Evolutionary conservation across 805 yeast genomes (phyloP), one percentile per base, ranked within the genome.

Genomic region (Candida odintsovae): DNA sequence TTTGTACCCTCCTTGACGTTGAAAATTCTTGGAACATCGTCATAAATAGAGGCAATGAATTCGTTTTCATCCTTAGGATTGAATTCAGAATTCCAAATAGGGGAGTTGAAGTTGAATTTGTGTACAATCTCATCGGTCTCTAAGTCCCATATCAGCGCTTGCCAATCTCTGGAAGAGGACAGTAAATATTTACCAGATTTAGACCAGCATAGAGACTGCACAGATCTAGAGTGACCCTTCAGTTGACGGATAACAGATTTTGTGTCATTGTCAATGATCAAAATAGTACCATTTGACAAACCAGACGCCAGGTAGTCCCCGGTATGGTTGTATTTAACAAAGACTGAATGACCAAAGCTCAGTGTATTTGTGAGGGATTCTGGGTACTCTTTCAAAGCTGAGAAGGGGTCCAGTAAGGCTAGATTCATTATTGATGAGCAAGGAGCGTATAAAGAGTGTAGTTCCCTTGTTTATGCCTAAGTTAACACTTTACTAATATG

Each of bases 271-370:
- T 89, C 96, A 53, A 83, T 81, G 13, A 90, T 76, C 19, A 85
- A 71, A 7, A 89, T 77, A 0, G 82, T 69, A 0, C 97, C 97
- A 61, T 84, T 85, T 4, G 76, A 69, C 29, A 83, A 67, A 0
- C 97, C 97, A 2, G 86, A 76, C 1, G 96, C 96, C 5, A 90
- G 64, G 59, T 90, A 90, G 61, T 88, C 96, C 6, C 97, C 97
- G 43, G 78, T 78, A 8, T 75, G 67, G 55, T 80, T 86, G 68
- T 80, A 86, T 59, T 76, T 78, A 36, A 90, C 73, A 48, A 78
- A 78, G 9, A 88, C 84, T 0, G 87, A 74, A 39, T 76, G 80
- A 2, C 89, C 83, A 45, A 79, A 80, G 12, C 77, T 77, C 12
- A 89, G 66, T 0, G 90, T 81, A 50, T 81, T 81, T 2, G 85